Base-by-base conservation (phyloP, 768 basidiomycete species). In the Leccinum rimulosum region DNA sequence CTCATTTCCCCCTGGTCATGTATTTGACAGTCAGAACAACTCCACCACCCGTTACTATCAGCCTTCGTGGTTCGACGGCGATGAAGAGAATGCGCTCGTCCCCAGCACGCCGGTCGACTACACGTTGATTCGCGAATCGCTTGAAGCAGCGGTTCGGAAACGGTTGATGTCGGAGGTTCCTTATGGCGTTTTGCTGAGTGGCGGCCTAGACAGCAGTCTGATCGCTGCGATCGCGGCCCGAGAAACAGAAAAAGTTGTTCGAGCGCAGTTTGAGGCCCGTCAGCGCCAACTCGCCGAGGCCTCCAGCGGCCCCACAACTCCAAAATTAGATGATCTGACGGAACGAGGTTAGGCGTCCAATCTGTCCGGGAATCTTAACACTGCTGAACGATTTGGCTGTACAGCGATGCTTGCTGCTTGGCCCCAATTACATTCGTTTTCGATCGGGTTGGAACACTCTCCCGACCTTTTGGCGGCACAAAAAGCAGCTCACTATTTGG, bases 91-190 rank as follows among this genome's bases (percentile, higher is more conserved):
- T 14, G 76, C 80, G 9, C 82, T 77, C 9, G 66, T 74, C 12
- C 89, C 93, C 31, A 81, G 83, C 50, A 80, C 76, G 33, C 64
- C 82, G 6, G 83, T 81, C 12, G 84, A 98, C 72, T 76, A 89
- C 48, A 87, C 79, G 7, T 74, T 82, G 25, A 74, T 99, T 33
- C 84, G 95, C 45, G 86, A 91, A 71, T 81, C 87, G 0, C 81
- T 99, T 30, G 97, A 98, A 75, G 87, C 82, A 31, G 93, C 97
- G 14, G 97, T 99, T 52, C 83, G 87, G 67, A 99, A 98, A 74
- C 82, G 97, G 51, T 77, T 99, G 19, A 99, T 99, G 97, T 91
- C 90, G 31, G 97, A 99, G 75, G 97, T 98, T 11, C 97, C 97
- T 3, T 99, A 95, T 65, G 97, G 97, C 59, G 97, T 99, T 15